Conservation (phyloP, 257 asterid genomes). For the Ligustrum vulgare region DNA sequence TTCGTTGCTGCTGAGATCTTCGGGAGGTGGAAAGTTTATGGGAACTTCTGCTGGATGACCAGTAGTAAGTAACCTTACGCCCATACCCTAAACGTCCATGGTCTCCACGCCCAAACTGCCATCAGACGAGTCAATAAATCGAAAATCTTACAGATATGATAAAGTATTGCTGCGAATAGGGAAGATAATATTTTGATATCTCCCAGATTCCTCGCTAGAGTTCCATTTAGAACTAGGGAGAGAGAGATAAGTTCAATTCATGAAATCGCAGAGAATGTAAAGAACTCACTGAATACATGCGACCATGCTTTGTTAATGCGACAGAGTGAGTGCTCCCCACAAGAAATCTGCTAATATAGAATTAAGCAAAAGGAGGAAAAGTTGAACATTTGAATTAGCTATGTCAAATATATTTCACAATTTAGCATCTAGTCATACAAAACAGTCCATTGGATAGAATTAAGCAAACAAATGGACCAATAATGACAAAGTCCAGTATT, state of each 20-base stretch:
- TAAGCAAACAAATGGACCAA: not conserved
- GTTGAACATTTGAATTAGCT: not conserved
- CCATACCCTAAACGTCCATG: constrained; percentile 99
- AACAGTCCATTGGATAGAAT: not conserved
- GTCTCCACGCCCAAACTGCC: constrained; percentile 96
- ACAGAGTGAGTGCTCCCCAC: constrained; percentile 99
- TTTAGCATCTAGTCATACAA: not conserved
- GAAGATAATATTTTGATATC: not conserved
- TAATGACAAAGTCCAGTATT: not conserved
- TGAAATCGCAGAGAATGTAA: constrained; percentile 7
- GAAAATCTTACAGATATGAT: not conserved
- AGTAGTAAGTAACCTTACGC: constrained; percentile 76
- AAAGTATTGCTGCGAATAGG: not conserved
- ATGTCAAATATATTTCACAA: not conserved
- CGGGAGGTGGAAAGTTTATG: constrained; percentile 61
- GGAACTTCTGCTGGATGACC: constrained; percentile 97
- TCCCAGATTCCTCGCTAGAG: not conserved
- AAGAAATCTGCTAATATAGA: constrained; percentile 88
- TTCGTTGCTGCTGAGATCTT: constrained; percentile 27
- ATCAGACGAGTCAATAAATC: constrained; percentile 4
- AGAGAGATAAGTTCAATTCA: not conserved
- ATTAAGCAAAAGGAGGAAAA: constrained; percentile 3
- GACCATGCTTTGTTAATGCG: constrained; percentile 84
- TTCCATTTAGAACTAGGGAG: not conserved
- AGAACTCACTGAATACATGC: constrained; percentile 77